Evolutionary conservation across 768 basidiomycete species (phyloP).

Genomic region (Agaricus sinodeliciosus): DNA sequence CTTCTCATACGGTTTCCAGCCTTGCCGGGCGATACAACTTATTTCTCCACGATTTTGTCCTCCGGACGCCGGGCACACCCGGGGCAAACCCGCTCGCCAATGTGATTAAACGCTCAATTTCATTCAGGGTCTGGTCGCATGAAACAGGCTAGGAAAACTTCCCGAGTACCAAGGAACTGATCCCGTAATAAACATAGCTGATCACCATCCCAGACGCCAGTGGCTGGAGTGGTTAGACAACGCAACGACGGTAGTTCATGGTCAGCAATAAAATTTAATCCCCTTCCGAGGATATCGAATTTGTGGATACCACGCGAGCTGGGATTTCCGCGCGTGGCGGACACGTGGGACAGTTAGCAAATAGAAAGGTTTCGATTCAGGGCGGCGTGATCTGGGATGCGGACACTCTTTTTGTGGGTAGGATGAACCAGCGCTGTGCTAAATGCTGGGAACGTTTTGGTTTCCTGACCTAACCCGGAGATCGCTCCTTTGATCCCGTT

Average conservation of each 20-base stretch:
- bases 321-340: slow-evolving; percentile 23
- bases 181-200: no score
- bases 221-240: no score
- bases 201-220: no score
- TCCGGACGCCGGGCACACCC: no score
- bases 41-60: background rate
- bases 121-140: no score
- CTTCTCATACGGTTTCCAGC: background rate
- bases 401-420: background rate
- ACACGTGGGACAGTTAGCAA: slow-evolving; percentile 26
- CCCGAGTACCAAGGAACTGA: no score
- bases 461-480: slow-evolving; percentile 24
- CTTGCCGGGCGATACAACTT: background rate
- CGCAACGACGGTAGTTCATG: background rate
- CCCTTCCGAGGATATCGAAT: slow-evolving; percentile 17
- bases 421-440: background rate
- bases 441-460: slow-evolving; percentile 7
- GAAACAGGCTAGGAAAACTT: no score
- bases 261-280: slow-evolving; percentile 11
- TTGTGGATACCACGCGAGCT: slow-evolving; percentile 15
- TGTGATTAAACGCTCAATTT: no score
- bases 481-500: slow-evolving; percentile 32
- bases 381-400: background rate
- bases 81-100: no score
- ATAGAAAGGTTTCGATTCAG: background rate